phyloP scores from a whole-genome alignment of 306 rosid genomes.

The Trifolium dubium region DNA sequence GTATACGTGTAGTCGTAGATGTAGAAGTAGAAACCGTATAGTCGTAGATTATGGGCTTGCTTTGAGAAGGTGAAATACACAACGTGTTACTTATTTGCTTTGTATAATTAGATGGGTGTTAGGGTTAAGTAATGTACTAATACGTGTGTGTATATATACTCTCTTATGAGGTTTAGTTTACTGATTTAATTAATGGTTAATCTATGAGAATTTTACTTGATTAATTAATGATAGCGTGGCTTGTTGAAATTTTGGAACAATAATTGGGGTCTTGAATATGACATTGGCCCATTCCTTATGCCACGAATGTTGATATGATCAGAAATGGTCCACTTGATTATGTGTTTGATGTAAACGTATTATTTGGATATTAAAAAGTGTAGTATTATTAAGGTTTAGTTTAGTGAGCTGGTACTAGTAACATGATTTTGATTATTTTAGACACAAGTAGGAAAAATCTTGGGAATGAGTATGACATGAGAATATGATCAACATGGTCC shows the following conservation, averaged over 20 bases:
- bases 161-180: neutral
- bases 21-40: conserved; percentile 2
- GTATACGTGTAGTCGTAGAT: neutral
- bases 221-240: conserved; percentile 10
- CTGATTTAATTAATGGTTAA: conserved; percentile 4
- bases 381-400: neutral
- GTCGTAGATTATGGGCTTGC: neutral
- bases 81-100: conserved; percentile 35
- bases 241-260: conserved; percentile 23
- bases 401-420: conserved; percentile 30
- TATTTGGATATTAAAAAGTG: neutral
- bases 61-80: conserved; percentile 17
- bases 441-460: conserved; percentile 41
- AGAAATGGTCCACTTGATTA: conserved; percentile 1
- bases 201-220: no score
- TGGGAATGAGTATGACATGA: conserved; percentile 45
- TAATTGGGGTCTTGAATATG: neutral
- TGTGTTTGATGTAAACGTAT: neutral
- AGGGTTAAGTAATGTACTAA: conserved; percentile 18
- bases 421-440: conserved; percentile 25
- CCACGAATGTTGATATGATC: conserved; percentile 29
- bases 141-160: neutral
- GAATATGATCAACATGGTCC: neutral
- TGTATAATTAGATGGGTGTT: neutral
- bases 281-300: conserved; percentile 15